These are phyloP conservation scores for Nevesoporus exiguus DNA, from an alignment of 768 basidiomycete species.

Conservation along the genomic window DNA sequence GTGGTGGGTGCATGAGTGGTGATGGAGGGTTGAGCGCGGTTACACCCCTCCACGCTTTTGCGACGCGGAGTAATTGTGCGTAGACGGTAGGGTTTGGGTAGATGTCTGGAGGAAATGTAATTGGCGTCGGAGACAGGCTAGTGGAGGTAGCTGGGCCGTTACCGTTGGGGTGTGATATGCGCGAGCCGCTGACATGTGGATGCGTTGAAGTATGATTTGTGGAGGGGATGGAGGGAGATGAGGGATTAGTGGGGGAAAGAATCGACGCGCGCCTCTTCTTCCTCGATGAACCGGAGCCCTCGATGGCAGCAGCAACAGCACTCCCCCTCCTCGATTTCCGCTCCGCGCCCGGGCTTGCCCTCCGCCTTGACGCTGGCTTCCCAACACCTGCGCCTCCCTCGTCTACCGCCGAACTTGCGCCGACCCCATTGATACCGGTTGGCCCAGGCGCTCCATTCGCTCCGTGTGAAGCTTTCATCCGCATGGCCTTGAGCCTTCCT, in stretches of 20 bases:
- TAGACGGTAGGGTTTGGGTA: constrained; percentile 38
- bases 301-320: constrained; percentile 34
- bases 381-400: constrained; percentile 16
- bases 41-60: constrained; percentile 64
- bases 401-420: constrained; percentile 14
- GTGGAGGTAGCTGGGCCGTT: neutral
- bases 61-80: constrained; percentile 52
- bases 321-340: constrained; percentile 36
- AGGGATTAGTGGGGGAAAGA: constrained; percentile 24
- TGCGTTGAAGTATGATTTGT: constrained; percentile 13
- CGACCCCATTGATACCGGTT: constrained; percentile 19
- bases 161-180: constrained; percentile 13
- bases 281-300: constrained; percentile 32
- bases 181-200: constrained; percentile 17
- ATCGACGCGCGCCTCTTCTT: constrained; percentile 41
- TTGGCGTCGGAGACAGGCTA: constrained; percentile 25
- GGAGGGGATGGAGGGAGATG: constrained; percentile 14
- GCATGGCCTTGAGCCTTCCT: constrained; percentile 35
- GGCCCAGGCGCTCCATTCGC: constrained; percentile 19
- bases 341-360: constrained; percentile 39
- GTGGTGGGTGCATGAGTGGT: constrained; percentile 17
- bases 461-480: constrained; percentile 27
- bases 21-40: constrained; percentile 46
- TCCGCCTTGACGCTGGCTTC: constrained; percentile 31
- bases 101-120: constrained; percentile 36